Base-by-base conservation (phyloP, 345 rosid species). In the Bruguiera sexangula region DNA sequence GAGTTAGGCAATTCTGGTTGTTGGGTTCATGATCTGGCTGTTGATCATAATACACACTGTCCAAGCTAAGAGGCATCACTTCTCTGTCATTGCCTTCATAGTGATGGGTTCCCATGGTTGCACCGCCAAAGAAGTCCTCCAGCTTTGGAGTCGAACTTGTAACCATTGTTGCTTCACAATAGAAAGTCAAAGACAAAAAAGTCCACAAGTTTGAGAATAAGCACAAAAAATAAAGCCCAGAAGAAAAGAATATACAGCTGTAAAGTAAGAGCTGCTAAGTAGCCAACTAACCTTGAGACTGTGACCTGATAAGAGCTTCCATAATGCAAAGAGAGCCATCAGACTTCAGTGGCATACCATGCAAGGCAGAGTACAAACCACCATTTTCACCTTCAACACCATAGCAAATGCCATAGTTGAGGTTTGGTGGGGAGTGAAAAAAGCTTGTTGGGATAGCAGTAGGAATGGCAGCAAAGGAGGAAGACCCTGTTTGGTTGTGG, bases 301-400 rank as follows among this genome's bases (percentile, higher is more conserved):
- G 96, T 62, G 97, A 82, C 79, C 92, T 81, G 82, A 79, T 76
- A 60, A 88, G 87, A 68, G 93, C 90, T 84, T 92, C 97, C 93
- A 88, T 87, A 15, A 87, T 71, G 79, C 93, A 92, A 76, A 89
- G 96, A 63, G 99, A 95, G 10, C 97, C 99, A 66, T 90, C 96
- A 70, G 99, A 92, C 80, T 85, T 89, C 60, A 95, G 86, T 26
- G 99, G 97, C 97, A 95, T 91, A 2, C 80, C 82, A 29, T 92
- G 84, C 76, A 87, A 70, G 54, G 87, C 78, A 63, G 92, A 84
- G 71, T 78, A 88, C 34, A 78, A 62, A 24, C 72, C 84, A 30
- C 80, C 70, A 70, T 75, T 79, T 67, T 80, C 82, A 50, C 75
- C 81, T n/a, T 75, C 78, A 75, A 82, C 80, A 65, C 88, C 90